Evolutionary conservation across 2,329 filamentous ascomycete species (phyloP), one percentile per base, ranked within the genome.

Genomic region (Emmonsiellopsis sp.): DNA sequence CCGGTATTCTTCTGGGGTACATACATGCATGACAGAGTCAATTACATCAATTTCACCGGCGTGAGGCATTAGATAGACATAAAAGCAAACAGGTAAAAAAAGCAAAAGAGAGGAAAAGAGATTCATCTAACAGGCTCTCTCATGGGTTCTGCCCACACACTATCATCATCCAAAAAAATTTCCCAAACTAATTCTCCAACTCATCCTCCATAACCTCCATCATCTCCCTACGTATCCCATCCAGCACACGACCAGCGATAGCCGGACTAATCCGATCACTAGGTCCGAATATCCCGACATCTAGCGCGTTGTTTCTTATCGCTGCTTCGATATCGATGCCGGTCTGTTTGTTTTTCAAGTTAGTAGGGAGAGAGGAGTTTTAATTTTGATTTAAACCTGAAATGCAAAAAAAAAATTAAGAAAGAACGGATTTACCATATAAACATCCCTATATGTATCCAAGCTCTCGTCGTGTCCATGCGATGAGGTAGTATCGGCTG

Each of bases 251-350:
- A 33, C 57, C 54, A 2, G 57, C 56, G 40, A 53, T 49, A 27
- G 31, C 13, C n/a, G 51, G 36, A 44, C 42, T 42, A 14, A 62
- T 36, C 21, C 56, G 55, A 33, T 66, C 66, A 40, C 64, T 65
- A 4, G 74, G 71, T 17, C 69, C 74, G 63, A 82, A 82, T 6
- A 81, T 60, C 11, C 79, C 79, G 42, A 82, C 67, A 58, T 78
- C 74, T 54, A 83, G 62, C 5, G 59, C 63, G n/a, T 74, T 74
- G 37, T 74, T 63, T 6, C 69, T 63, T 14, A 81, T 63, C 7
- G 77, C 77, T 7, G 75, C 73, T 66, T 83, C 80, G 10, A 83
- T 61, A 61, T 83, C 80, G 32, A 83, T 59, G 8, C 77, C 71
- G 57, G 77, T 71, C 76, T 81, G 59, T 45, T 52, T 13, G 27